phyloP scores from a whole-genome alignment of 208 protist genomes.

The Acanthamoeba culbertsoni region DNA sequence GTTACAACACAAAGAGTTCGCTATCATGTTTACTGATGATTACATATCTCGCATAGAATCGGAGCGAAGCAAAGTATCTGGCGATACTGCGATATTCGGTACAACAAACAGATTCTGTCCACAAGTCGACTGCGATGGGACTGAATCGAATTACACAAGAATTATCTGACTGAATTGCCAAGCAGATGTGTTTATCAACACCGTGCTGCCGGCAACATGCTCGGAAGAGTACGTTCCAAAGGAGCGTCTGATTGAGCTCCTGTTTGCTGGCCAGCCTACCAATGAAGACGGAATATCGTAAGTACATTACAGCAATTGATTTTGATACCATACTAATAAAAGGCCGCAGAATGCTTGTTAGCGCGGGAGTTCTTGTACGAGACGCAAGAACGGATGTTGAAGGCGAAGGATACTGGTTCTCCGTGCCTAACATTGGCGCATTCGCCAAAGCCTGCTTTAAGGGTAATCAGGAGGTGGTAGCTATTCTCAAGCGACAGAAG shows the following conservation, averaged over 20 bases:
- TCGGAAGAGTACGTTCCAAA: conserved; percentile 19
- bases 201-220: neutral
- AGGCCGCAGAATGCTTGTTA: conserved; percentile 8
- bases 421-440: conserved; percentile 3
- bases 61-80: neutral
- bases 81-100: neutral
- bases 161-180: neutral
- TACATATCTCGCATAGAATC: neutral
- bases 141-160: too few relatives aligned
- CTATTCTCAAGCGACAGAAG: conserved; percentile 14
- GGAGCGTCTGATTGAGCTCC: neutral
- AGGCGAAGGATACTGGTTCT: conserved; percentile 33
- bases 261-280: neutral
- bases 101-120: too few relatives aligned
- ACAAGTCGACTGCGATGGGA: too few relatives aligned
- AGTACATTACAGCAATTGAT: too few relatives aligned
- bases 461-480: neutral
- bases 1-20: conserved; percentile 15
- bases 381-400: neutral
- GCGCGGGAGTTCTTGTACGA: neutral
- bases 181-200: neutral
- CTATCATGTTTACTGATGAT: neutral
- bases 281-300: conserved; percentile 24
- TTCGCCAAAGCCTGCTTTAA: conserved; percentile 27
- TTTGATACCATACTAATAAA: too few relatives aligned